These are phyloP conservation scores for Skeletonema grethae DNA, from an alignment of 108 stramenopile species.

Conservation along the genomic window DNA sequence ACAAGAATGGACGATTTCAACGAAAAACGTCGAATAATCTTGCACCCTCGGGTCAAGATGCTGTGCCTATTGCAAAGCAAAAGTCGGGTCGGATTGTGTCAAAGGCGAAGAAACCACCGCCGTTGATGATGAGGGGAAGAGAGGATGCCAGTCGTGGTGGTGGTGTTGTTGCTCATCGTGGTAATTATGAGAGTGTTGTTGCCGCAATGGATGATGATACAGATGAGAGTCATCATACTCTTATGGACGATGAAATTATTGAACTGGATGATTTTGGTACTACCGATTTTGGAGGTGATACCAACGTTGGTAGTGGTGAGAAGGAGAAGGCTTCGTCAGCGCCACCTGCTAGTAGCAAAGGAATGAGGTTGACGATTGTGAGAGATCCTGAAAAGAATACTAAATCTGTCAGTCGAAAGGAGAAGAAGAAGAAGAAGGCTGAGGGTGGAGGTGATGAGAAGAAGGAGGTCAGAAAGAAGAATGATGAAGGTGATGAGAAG, in stretches of 20 bases:
- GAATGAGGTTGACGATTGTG: neutral
- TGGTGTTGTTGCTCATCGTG: neutral
- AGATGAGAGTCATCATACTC: neutral
- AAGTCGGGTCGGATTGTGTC: neutral
- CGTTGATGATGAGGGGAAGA: neutral
- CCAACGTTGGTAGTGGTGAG: neutral
- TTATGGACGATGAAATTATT: neutral
- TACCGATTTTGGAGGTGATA: neutral
- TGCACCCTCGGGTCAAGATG: neutral
- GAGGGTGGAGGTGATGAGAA: no score
- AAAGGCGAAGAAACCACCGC: neutral
- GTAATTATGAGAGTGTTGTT: neutral
- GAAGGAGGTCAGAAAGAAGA: neutral
- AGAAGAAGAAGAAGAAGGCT: neutral
- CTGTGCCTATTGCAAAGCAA: neutral
- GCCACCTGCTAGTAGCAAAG: neutral
- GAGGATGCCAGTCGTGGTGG: neutral
- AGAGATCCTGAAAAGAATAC: neutral
- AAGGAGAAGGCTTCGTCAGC: neutral
- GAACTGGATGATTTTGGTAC: neutral
- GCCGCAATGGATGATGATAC: neutral
- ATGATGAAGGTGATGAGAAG: no score
- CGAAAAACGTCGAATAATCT: neutral
- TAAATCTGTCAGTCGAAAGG: neutral
- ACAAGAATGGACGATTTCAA: neutral